A percentile compares a stretch with the other conserved stretches of the same genome.
Conservation (phyloP, 306 rosid species). For the Acmispon strigosus region DNA sequence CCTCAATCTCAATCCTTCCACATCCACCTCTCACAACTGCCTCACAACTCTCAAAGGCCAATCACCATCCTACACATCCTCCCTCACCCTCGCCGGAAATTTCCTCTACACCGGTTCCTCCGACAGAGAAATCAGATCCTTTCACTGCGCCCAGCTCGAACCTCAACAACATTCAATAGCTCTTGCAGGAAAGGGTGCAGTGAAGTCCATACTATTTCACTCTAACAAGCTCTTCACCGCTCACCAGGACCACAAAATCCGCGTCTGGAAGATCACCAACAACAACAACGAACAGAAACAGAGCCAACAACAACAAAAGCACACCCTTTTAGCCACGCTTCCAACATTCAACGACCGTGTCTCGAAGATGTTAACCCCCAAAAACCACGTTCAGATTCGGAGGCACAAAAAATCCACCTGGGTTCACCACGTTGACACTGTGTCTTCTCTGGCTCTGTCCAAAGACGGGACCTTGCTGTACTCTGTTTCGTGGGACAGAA, state of each 20-base stretch:
- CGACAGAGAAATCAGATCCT: slow-evolving; percentile 58
- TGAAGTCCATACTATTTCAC: slow-evolving; percentile 60
- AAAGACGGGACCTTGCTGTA: slow-evolving; percentile 51
- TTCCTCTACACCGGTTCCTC: slow-evolving; percentile 74
- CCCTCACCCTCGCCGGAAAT: slow-evolving; percentile 46
- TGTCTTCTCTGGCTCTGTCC: slow-evolving; percentile 74
- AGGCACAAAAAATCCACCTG: slow-evolving; percentile 82
- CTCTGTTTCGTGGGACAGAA: slow-evolving; percentile 91
- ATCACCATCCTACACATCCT: slow-evolving; percentile 51
- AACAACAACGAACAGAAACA: background rate
- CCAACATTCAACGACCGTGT: slow-evolving; percentile 78
- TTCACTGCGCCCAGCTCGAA: slow-evolving; percentile 26
- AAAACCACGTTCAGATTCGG: slow-evolving; percentile 68
- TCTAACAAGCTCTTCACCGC: slow-evolving; percentile 67
- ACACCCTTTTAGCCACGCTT: slow-evolving; percentile 61
- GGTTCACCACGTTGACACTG: slow-evolving; percentile 91
- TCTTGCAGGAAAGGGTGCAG: slow-evolving; percentile 68
- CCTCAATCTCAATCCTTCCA: background rate
- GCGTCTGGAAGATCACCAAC: slow-evolving; percentile 61
- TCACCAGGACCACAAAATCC: slow-evolving; percentile 86
- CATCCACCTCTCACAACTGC: slow-evolving; percentile 31
- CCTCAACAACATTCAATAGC: slow-evolving; percentile 13
- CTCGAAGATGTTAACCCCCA: slow-evolving; percentile 42
- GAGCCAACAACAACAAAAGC: slow-evolving; percentile 28
- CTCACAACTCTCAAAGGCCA: slow-evolving; percentile 51